phyloP scores from a whole-genome alignment of 2,329 filamentous ascomycete genomes.

The Macrophomina tecta region DNA sequence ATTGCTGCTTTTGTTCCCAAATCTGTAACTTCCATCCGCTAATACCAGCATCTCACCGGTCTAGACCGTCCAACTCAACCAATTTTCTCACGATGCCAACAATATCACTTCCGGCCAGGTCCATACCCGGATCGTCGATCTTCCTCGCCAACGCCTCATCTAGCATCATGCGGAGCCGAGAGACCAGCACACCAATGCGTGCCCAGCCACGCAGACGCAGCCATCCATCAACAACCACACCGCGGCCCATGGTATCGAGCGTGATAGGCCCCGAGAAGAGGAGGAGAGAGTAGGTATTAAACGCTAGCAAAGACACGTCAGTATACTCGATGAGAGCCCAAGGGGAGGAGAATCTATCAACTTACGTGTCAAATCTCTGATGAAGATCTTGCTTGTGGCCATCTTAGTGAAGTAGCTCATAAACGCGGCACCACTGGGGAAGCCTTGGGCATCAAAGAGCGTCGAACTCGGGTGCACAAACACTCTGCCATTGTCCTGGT shows the following conservation, averaged over 20 bases:
- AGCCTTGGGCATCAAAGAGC: constrained; percentile 81
- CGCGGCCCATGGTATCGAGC: constrained; percentile 85
- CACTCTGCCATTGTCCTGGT: constrained; percentile 63
- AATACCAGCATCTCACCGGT: constrained; percentile 49
- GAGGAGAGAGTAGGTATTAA: constrained; percentile 87
- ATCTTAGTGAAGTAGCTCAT: constrained; percentile 93
- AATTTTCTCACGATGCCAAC: constrained; percentile 79
- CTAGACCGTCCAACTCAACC: constrained; percentile 88
- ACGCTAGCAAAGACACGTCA: constrained; percentile 51
- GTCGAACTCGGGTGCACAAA: constrained; percentile 92
- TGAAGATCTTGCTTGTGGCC: constrained; percentile 88
- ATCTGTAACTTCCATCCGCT: too few relatives aligned
- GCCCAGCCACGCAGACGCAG: constrained; percentile 87
- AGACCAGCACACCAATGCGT: constrained; percentile 87
- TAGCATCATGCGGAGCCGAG: constrained; percentile 81
- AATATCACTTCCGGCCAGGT: constrained; percentile 66
- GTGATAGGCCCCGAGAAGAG: constrained; percentile 86
- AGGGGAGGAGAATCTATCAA: neutral
- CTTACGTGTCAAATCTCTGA: constrained; percentile 78
- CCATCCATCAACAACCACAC: constrained; percentile 92
- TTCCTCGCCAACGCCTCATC: constrained; percentile 82
- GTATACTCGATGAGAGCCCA: neutral
- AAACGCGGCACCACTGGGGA: constrained; percentile 74
- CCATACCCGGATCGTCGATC: constrained; percentile 74
- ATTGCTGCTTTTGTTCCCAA: too few relatives aligned